A percentile compares a stretch with the other conserved stretches of the same genome.
phyloP scores from a whole-genome alignment of 768 basidiomycete genomes.

The Boletus pseudopeckii region DNA sequence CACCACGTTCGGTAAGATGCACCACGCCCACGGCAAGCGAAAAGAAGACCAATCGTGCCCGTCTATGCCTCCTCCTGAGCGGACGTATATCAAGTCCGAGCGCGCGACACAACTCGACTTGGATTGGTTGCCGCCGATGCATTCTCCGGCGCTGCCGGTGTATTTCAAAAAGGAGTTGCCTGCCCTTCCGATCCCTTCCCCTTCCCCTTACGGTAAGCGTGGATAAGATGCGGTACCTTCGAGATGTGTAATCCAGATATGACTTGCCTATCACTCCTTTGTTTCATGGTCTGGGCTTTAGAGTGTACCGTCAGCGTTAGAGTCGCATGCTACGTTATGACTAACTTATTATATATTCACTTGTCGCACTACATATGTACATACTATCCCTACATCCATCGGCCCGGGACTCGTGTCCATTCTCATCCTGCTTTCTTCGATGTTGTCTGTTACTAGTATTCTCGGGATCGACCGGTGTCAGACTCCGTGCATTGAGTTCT shows the following conservation, averaged over 20 bases:
- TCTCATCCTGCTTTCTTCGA: not conserved
- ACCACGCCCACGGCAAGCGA: constrained; percentile 1
- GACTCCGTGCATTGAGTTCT: not conserved
- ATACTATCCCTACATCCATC: not conserved
- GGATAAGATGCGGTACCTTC: not conserved
- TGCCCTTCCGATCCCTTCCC: not conserved
- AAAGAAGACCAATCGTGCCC: not conserved
- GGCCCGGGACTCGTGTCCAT: too few species aligned
- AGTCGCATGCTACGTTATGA: too few species aligned
- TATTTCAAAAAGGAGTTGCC: not conserved
- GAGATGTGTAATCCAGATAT: not conserved
- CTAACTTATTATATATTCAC: not conserved
- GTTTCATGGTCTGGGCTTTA: not conserved
- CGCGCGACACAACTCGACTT: not conserved
- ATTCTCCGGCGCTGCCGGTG: not conserved
- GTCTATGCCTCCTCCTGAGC: not conserved
- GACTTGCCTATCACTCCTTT: not conserved
- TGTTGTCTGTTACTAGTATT: not conserved
- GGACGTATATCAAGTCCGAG: not conserved
- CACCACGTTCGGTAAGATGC: constrained; percentile 10
- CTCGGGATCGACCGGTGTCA: not conserved
- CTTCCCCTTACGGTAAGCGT: not conserved
- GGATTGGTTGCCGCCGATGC: not conserved
- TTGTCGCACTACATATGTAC: not conserved
- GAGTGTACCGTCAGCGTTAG: too few species aligned